Conservation (phyloP, 2,329 filamentous ascomycete species). For the Stylonectria norvegica region DNA sequence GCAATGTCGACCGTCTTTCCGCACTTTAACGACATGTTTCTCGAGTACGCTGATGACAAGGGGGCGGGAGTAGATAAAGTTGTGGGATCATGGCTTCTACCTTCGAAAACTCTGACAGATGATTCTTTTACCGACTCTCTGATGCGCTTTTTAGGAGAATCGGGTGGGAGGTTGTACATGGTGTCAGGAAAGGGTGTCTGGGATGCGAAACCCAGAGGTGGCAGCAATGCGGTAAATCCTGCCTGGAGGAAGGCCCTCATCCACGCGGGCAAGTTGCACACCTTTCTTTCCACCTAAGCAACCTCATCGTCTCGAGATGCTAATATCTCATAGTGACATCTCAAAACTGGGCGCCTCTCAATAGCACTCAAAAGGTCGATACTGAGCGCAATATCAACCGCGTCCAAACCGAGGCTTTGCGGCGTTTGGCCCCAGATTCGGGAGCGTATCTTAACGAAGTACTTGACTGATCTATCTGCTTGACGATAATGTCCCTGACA, state of each 20-base stretch:
- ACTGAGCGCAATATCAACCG: conserved; percentile 26
- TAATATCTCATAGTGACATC: not conserved
- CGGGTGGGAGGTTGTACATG: conserved; percentile 31
- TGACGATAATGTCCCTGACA: fast-evolving
- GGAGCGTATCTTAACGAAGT: conserved; percentile 48
- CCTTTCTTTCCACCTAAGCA: conserved; percentile 11
- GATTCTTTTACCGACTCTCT: conserved; percentile 35
- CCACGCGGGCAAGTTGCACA: conserved; percentile 38
- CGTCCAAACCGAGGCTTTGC: conserved; percentile 36
- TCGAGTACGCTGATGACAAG: conserved; percentile 35
- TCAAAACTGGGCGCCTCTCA: conserved; percentile 23
- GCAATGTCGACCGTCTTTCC: conserved; percentile 23
- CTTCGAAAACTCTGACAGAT: conserved; percentile 31
- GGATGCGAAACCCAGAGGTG: conserved; percentile 42
- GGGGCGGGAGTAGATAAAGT: conserved; percentile 33
- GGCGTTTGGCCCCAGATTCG: conserved; percentile 37
- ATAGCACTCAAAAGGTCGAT: conserved; percentile 27
- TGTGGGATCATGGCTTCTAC: conserved; percentile 44
- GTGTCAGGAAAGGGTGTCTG: conserved; percentile 44
- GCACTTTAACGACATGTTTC: conserved; percentile 38
- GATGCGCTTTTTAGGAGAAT: conserved; percentile 30
- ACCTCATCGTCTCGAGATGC: conserved; percentile 26
- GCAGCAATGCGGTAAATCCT: conserved; percentile 46
- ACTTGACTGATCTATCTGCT: not conserved
- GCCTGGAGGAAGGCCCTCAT: conserved; percentile 48